Percentiles rank a stretch among this genome's conserved stretches.
Conservation (phyloP, 1,284 basidiomycete species). For the Sporisorium iseilematis-ciliati region DNA sequence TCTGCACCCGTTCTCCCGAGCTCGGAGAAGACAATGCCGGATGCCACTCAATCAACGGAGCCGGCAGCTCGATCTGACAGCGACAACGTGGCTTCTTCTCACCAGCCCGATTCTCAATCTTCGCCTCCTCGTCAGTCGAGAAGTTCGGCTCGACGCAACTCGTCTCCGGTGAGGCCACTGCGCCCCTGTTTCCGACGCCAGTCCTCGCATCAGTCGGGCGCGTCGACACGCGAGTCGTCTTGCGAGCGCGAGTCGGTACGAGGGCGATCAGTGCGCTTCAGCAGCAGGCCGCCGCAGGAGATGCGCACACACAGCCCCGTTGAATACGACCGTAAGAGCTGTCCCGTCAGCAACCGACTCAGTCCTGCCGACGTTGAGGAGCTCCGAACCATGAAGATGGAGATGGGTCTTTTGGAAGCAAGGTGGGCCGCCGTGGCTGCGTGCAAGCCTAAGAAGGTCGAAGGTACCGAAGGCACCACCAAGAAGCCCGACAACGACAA, state of each 20-base stretch:
- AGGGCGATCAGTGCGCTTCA: constrained; percentile 63
- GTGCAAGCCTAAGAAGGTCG: constrained; percentile 51
- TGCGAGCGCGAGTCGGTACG: constrained; percentile 55
- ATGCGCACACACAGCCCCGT: constrained; percentile 67
- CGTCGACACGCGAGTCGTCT: constrained; percentile 53
- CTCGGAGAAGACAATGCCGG: neutral
- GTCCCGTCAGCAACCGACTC: constrained; percentile 63
- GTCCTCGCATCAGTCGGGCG: constrained; percentile 41
- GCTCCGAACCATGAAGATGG: constrained; percentile 65
- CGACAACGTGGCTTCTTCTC: neutral
- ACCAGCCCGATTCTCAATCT: neutral
- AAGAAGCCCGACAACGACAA: constrained; percentile 41
- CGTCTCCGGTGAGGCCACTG: constrained; percentile 55
- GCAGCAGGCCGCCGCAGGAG: constrained; percentile 60
- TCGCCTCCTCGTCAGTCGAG: constrained; percentile 40
- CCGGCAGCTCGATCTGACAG: neutral
- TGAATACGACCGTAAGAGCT: constrained; percentile 68
- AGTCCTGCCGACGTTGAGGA: constrained; percentile 66
- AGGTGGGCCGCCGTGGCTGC: constrained; percentile 64
- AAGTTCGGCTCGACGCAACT: constrained; percentile 45
- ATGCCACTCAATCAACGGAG: neutral
- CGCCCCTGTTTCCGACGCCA: constrained; percentile 63
- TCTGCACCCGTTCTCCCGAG: neutral
- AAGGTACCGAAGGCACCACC: constrained; percentile 45
- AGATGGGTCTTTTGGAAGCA: constrained; percentile 65